A percentile compares a stretch with the other conserved stretches of the same genome.
phyloP scores from a whole-genome alignment of 495 filamentous ascomycete genomes.

The Penicillium chermesinum region DNA sequence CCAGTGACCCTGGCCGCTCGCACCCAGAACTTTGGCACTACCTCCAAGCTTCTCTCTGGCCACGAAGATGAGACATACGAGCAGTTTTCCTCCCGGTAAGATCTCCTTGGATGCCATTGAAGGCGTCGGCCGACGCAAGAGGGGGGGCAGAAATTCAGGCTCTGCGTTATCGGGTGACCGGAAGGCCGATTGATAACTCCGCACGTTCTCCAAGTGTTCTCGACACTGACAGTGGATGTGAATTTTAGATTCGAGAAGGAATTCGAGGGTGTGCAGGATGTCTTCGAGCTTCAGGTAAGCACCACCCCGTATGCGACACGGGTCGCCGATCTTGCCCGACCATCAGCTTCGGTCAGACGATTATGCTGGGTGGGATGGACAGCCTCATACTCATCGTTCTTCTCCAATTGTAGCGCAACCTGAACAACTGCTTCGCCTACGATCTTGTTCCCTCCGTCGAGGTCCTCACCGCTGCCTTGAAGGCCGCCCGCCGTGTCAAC shows the following conservation, averaged over 20 bases:
- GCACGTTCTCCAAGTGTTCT: conserved; percentile 4
- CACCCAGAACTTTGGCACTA: conserved; percentile 64
- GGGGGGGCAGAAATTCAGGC: conserved; percentile 2
- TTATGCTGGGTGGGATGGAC: neutral
- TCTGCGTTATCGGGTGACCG: conserved; percentile 7
- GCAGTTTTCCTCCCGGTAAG: conserved; percentile 97
- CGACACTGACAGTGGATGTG: conserved; percentile 17
- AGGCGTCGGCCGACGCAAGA: conserved; percentile 6
- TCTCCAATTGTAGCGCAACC: conserved; percentile 66
- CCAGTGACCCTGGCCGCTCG: conserved; percentile 47
- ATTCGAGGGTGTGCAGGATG: conserved; percentile 95
- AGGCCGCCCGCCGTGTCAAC: conserved; percentile 91
- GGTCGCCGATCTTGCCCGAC: conserved; percentile 5
- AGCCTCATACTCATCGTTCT: neutral
- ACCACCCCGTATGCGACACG: conserved; percentile 5
- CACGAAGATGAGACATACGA: conserved; percentile 94
- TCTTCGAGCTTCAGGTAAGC: conserved; percentile 98
- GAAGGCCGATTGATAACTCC: conserved; percentile 4
- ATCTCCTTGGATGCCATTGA: conserved; percentile 27
- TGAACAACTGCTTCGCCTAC: conserved; percentile 99
- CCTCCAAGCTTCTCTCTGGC: conserved; percentile 50
- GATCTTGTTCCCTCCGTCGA: conserved; percentile 94
- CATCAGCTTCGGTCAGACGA: neutral
- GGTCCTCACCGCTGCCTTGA: conserved; percentile 86
- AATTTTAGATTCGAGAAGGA: conserved; percentile 92